phyloP scores from a whole-genome alignment of 495 filamentous ascomycete species.

The Zalerion maritima region DNA sequence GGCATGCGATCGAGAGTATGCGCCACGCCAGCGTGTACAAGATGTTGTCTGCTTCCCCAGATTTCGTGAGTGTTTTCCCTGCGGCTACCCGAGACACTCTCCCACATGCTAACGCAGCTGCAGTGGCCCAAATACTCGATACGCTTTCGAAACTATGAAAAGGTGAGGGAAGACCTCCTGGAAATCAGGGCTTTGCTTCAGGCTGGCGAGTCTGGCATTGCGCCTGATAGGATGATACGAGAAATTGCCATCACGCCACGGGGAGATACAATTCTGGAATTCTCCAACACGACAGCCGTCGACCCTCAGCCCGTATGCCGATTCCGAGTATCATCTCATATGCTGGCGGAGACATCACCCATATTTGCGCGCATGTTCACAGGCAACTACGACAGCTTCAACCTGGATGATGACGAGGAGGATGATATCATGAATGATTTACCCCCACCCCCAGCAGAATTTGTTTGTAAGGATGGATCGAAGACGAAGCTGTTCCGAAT shows the following conservation, averaged over 20 bases:
- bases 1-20: slow-evolving; percentile 15
- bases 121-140: slow-evolving; percentile 10
- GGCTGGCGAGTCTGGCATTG: slow-evolving; percentile 8
- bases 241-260: slow-evolving; percentile 12
- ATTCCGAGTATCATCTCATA: slow-evolving; percentile 25
- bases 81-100: background rate
- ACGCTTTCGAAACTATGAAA: slow-evolving; percentile 16
- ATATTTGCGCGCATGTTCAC: slow-evolving; percentile 22
- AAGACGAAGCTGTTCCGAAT: slow-evolving; percentile 21
- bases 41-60: slow-evolving; percentile 16
- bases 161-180: slow-evolving; percentile 10
- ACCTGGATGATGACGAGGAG: slow-evolving; percentile 4
- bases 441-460: slow-evolving; percentile 14
- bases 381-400: slow-evolving; percentile 1
- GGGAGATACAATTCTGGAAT: slow-evolving; percentile 25
- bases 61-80: slow-evolving; percentile 7
- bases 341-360: slow-evolving; percentile 21
- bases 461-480: slow-evolving; percentile 16
- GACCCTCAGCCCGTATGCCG: slow-evolving; percentile 15
- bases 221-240: slow-evolving; percentile 7
- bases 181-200: slow-evolving; percentile 6
- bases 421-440: slow-evolving; percentile 14
- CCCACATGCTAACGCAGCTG: background rate
- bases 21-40: slow-evolving; percentile 17
- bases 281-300: slow-evolving; percentile 14